Evolutionary conservation across 345 rosid genomes (phyloP).

Genomic region (Eucalyptus tenuipes): DNA sequence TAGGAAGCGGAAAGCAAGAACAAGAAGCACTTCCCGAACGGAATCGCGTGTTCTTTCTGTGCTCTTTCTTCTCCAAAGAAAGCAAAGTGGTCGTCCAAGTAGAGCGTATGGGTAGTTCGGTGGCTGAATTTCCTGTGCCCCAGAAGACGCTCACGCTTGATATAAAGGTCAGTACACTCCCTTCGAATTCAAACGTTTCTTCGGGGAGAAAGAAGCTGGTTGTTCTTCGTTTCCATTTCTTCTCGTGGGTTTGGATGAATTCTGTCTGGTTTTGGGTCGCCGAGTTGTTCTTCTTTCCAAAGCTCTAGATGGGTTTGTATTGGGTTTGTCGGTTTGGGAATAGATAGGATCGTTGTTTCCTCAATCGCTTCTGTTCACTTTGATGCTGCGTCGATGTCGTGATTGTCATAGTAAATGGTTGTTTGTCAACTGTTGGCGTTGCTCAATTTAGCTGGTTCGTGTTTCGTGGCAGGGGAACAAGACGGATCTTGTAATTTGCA

Average conservation of each 20-base stretch:
- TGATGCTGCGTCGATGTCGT: neutral
- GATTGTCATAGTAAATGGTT: neutral
- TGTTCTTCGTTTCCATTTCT: neutral
- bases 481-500: constrained; percentile 65
- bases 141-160: constrained; percentile 23
- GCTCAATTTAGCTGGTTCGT: neutral
- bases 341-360: neutral
- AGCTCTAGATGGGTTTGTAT: neutral
- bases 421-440: neutral
- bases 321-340: neutral
- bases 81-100: neutral
- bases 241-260: neutral
- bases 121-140: constrained; percentile 35
- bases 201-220: neutral
- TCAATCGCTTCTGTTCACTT: neutral
- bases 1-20: neutral
- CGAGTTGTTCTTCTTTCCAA: neutral
- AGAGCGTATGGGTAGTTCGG: constrained; percentile 18
- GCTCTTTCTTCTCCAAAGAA: neutral
- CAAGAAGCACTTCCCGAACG: neutral
- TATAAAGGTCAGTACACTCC: constrained; percentile 23
- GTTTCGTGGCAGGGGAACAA: constrained; percentile 55
- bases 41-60: neutral
- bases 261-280: neutral
- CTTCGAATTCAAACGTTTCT: neutral